A percentile compares a stretch with the other conserved stretches of the same genome.
Evolutionary conservation across 139 green algal species (phyloP).

Genomic region (Bryopsis sp.): DNA sequence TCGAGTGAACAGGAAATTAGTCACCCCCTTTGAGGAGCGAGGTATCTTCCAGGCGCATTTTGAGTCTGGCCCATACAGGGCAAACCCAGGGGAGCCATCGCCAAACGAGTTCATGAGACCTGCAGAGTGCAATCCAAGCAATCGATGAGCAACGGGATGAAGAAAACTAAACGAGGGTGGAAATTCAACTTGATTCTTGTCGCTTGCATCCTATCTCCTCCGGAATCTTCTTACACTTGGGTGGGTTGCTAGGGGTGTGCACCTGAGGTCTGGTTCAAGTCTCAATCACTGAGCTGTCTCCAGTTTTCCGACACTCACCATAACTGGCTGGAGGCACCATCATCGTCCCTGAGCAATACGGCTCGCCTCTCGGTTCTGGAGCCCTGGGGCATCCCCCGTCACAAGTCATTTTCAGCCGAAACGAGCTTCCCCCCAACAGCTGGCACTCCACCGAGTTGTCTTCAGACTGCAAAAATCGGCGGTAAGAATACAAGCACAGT

Average conservation of each 20-base stretch:
- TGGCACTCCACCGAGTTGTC: conserved; percentile 3
- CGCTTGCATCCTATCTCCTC: too few relatives aligned
- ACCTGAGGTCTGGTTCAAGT: too few relatives aligned
- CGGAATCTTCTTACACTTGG: too few relatives aligned
- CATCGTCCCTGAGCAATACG: neutral
- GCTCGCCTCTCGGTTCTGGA: neutral
- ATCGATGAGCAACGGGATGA: neutral
- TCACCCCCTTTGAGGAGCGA: neutral
- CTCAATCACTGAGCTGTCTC: too few relatives aligned
- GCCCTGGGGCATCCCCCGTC: neutral
- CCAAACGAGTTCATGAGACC: neutral
- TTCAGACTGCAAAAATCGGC: neutral
- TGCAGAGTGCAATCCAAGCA: neutral
- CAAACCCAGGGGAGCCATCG: conserved; percentile 4
- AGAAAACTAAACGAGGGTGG: too few relatives aligned
- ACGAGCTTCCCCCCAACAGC: neutral
- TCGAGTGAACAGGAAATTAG: conserved; percentile 3
- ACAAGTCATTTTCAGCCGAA: neutral
- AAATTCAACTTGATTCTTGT: too few relatives aligned
- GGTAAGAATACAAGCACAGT: neutral
- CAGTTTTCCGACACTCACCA: too few relatives aligned
- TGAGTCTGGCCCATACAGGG: neutral
- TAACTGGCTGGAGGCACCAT: neutral
- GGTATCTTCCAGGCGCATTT: neutral
- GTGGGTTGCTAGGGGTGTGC: too few relatives aligned